phyloP scores from a whole-genome alignment of 2,329 filamentous ascomycete species.

The Aspergillus aculeatinus region DNA sequence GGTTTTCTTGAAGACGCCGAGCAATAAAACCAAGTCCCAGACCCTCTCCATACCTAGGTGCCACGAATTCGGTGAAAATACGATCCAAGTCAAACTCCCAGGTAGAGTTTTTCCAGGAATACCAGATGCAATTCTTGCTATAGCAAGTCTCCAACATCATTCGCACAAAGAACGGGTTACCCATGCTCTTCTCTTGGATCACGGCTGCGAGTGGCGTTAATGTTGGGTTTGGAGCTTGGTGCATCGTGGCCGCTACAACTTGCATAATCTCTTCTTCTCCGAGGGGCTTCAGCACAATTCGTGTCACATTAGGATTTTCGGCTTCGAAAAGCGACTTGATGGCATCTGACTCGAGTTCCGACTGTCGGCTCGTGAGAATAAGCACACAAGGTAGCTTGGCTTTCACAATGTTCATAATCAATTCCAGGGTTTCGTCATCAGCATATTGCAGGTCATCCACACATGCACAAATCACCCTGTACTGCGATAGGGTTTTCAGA shows the following conservation, averaged over 20 bases:
- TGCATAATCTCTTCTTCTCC: conserved; percentile 75
- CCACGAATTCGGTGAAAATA: conserved; percentile 80
- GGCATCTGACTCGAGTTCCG: conserved; percentile 57
- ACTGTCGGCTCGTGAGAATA: conserved; percentile 72
- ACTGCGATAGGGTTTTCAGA: conserved; percentile 73
- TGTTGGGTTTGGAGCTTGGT: conserved; percentile 66
- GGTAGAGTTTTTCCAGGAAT: conserved; percentile 76
- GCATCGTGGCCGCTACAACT: conserved; percentile 80
- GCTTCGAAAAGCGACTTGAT: conserved; percentile 43
- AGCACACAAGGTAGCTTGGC: conserved; percentile 79
- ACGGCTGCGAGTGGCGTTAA: conserved; percentile 77
- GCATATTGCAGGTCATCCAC: conserved; percentile 89
- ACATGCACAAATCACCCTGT: conserved; percentile 85
- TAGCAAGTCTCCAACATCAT: conserved; percentile 88
- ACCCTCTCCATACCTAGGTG: conserved; percentile 73
- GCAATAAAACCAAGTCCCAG: conserved; percentile 81
- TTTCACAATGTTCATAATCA: conserved; percentile 76
- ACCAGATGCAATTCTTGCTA: conserved; percentile 84
- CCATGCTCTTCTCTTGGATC: conserved; percentile 82
- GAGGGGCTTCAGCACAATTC: conserved; percentile 70
- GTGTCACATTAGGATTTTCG: conserved; percentile 61
- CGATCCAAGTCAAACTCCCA: conserved; percentile 87
- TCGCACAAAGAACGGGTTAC: conserved; percentile 87
- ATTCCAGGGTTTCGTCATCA: conserved; percentile 80
- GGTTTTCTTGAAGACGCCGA: conserved; percentile 73